Base-by-base conservation (phyloP, 2,329 filamentous ascomycete species). In the Fusarium mundagurra region DNA sequence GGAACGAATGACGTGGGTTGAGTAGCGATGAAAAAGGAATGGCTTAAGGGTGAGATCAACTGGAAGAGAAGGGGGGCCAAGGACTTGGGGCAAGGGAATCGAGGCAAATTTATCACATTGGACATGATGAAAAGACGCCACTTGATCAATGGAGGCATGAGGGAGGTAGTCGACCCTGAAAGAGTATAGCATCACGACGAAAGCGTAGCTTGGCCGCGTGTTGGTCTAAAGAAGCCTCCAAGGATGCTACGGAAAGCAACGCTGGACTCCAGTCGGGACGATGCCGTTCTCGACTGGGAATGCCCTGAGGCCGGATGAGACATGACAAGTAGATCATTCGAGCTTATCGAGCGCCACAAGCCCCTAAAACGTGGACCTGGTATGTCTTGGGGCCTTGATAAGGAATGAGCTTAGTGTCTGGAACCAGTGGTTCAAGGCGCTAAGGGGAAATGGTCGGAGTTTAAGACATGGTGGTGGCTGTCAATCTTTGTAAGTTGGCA, bases 351-450 rank as follows among this genome's bases (percentile, higher is more conserved):
- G n/a, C 70, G 71, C 66, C 70, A 60, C 65, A 62, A 33, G 27
- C 34, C 66, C 53, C 36, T 60, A 73, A 59, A 74, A 73, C 72
- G 72, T 75, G 69, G 72, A n/a, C 57, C 38, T 75, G 72, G 50
- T 53, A 64, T 74, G 72, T 70, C 72, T 73, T 64, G 61, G 61
- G 57, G 51, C 50, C 41, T 41, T 33, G 38, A 44, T 10, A 17
- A 75, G 72, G 72, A 74, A 74, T 74, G 72, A 55, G 64, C 54
- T 63, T 74, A 48, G 59, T 71, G 71, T 61, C 71, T 73, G 54
- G 71, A 61, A 61, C 59, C n/a, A 48, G 33, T 60, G 34, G 33
- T 31, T 45, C n/a, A 41, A 33, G 44, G 41, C 48, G 53, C 69
- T 69, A 70, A 70, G 36, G 45, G 36, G 36, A 33, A 51, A 39